A percentile compares a stretch with the other conserved stretches of the same genome.
Conservation (phyloP, 1,284 basidiomycete genomes). For the Trichosporon faecale region DNA sequence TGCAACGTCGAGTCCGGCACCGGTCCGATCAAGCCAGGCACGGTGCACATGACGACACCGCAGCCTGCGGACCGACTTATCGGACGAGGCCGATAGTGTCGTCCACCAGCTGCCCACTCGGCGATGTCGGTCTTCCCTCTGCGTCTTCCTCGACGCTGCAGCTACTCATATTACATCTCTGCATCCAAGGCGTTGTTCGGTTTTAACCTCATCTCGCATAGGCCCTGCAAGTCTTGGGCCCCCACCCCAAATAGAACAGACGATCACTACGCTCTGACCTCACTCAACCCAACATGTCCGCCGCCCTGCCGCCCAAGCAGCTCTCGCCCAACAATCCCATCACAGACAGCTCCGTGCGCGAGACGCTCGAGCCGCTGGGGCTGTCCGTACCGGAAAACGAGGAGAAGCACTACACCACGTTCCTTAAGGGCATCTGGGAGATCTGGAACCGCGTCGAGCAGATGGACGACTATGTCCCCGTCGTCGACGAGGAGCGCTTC, state of each 20-base stretch:
- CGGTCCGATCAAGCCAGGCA: not conserved
- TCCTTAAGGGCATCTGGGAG: constrained; percentile 36
- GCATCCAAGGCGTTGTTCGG: not conserved
- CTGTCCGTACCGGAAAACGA: constrained; percentile 16
- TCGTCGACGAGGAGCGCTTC: constrained; percentile 31
- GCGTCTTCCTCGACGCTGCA: not conserved
- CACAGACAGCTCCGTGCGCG: constrained; percentile 23
- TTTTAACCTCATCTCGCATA: not conserved
- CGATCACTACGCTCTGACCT: not conserved
- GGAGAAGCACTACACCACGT: constrained; percentile 22
- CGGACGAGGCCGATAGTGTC: not conserved
- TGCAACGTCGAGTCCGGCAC: not conserved
- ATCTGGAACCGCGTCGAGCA: constrained; percentile 33
- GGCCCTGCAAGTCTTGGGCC: not conserved
- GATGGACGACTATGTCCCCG: constrained; percentile 38
- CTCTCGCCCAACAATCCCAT: constrained; percentile 35
- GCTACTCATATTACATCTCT: not conserved
- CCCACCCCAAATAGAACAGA: not conserved
- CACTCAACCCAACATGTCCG: constrained; percentile 23
- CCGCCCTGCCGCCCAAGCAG: constrained; percentile 26
- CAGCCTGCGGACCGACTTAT: not conserved
- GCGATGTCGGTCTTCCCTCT: too few relatives aligned
- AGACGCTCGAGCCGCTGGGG: constrained; percentile 26
- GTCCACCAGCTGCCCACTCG: not conserved
- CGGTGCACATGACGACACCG: not conserved